Evolutionary conservation across 352 stramenopile genomes (phyloP).

Genomic region (Aphanomyces stellatus): DNA sequence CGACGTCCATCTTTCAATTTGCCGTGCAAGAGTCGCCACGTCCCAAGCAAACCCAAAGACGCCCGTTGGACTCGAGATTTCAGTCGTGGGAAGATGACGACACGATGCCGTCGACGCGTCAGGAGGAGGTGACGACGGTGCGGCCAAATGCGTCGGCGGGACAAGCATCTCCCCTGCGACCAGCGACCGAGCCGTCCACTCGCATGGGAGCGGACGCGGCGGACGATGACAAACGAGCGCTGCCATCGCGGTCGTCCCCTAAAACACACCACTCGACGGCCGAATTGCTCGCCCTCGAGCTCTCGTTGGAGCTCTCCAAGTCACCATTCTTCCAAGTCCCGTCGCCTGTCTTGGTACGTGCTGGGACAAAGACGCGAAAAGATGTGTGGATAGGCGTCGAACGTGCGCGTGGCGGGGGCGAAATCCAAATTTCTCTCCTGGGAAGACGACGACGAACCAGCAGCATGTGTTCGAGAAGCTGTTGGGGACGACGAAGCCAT

Average conservation of each 20-base stretch:
- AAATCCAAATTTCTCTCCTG: slow-evolving; percentile 8
- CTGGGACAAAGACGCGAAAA: too few relatives aligned
- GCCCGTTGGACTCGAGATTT: not conserved
- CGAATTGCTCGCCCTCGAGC: not conserved
- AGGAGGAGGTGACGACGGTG: not conserved
- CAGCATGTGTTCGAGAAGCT: too few relatives aligned
- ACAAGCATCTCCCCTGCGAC: not conserved
- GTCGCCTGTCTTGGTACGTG: not conserved
- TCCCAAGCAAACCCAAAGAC: not conserved
- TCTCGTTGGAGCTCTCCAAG: not conserved
- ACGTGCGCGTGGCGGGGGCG: too few relatives aligned
- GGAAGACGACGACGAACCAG: slow-evolving; percentile 6
- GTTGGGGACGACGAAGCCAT: too few relatives aligned
- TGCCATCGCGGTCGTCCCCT: too few relatives aligned
- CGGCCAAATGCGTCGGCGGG: not conserved
- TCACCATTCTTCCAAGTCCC: not conserved
- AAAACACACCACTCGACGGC: too few relatives aligned
- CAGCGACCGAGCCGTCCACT: not conserved
- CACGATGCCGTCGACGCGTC: not conserved
- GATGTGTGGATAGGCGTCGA: too few relatives aligned
- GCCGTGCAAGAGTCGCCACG: not conserved
- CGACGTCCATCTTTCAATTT: not conserved
- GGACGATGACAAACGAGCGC: too few relatives aligned
- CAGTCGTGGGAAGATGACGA: slow-evolving; percentile 4
- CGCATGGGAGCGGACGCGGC: not conserved